phyloP scores from a whole-genome alignment of 1,284 basidiomycete genomes.

The Sanguinoderma infundibulare region DNA sequence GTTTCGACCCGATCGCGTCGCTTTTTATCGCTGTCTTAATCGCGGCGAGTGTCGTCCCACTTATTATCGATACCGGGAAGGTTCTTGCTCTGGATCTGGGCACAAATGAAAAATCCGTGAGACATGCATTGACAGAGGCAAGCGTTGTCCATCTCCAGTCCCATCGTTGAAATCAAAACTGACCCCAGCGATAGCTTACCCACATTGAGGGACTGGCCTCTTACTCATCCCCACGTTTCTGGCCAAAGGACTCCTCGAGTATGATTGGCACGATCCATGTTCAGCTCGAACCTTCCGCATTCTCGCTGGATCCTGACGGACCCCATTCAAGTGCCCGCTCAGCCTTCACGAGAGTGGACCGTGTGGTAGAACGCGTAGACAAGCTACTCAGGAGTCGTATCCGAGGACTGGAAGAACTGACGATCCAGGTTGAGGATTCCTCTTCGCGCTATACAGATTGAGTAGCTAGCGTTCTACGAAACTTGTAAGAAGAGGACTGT shows the following conservation, averaged over 20 bases:
- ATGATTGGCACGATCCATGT: slow-evolving; percentile 92
- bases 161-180: slow-evolving; percentile 12
- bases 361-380: slow-evolving; percentile 79
- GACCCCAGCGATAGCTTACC: slow-evolving; percentile 45
- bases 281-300: slow-evolving; percentile 66
- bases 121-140: slow-evolving; percentile 80
- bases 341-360: slow-evolving; percentile 67
- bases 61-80: slow-evolving; percentile 92
- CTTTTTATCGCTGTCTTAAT: slow-evolving; percentile 97
- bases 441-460: slow-evolving; percentile 9
- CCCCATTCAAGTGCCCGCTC: slow-evolving; percentile 52
- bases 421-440: slow-evolving; percentile 76
- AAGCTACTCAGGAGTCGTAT: slow-evolving; percentile 72
- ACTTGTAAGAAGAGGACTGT: slow-evolving; percentile 17
- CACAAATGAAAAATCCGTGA: slow-evolving; percentile 68
- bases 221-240: slow-evolving; percentile 87
- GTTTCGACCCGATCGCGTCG: slow-evolving; percentile 98
- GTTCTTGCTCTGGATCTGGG: slow-evolving; percentile 89
- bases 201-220: slow-evolving; percentile 80
- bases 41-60: slow-evolving; percentile 92
- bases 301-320: slow-evolving; percentile 57
- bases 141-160: slow-evolving; percentile 25
- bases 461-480: background rate
- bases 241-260: slow-evolving; percentile 91
- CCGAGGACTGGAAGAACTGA: slow-evolving; percentile 82